Percentiles rank a stretch among this genome's conserved stretches.
These are phyloP conservation scores for Echites panduratus DNA, from an alignment of 257 asterid genomes.

Conservation along the genomic window DNA sequence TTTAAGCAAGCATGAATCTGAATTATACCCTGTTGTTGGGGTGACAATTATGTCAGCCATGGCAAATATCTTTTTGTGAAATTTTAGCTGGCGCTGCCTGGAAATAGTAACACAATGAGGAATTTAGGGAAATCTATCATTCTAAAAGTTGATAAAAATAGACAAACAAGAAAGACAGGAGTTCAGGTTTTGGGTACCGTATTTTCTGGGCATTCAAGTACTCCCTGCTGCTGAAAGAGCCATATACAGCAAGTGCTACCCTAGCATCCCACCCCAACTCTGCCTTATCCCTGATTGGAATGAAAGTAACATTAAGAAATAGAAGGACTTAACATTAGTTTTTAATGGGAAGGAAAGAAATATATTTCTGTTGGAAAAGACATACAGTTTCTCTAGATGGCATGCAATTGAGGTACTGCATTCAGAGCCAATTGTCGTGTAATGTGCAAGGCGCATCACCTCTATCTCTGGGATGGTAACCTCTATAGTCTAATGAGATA, in stretches of 20 bases:
- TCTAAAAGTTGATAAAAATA: no score
- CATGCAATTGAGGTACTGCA: slow-evolving; percentile 47
- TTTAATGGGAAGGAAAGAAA: background rate
- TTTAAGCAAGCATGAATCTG: background rate
- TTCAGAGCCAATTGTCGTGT: slow-evolving; percentile 74
- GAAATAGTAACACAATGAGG: background rate
- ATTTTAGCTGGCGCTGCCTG: slow-evolving; percentile 65
- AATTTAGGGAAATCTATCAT: no score
- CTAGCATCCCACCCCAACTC: slow-evolving; percentile 91
- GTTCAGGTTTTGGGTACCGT: slow-evolving; percentile 27
- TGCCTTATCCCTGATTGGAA: slow-evolving; percentile 38
- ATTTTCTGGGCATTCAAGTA: slow-evolving; percentile 80
- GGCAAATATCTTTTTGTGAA: slow-evolving; percentile 63
- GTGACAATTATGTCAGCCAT: slow-evolving; percentile 78
- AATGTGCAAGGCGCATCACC: slow-evolving; percentile 88
- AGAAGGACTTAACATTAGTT: background rate
- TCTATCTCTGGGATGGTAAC: slow-evolving; percentile 86
- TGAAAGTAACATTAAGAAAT: background rate
- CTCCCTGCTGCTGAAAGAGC: slow-evolving; percentile 73
- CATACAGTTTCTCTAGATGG: slow-evolving; percentile 51
- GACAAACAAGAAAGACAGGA: no score
- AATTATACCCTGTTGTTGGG: slow-evolving; percentile 79
- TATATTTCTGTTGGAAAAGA: background rate
- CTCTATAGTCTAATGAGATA: slow-evolving; percentile 47
- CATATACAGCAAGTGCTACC: slow-evolving; percentile 63